Base-by-base conservation (phyloP, 495 filamentous ascomycete genomes). In the Xylaria curta region DNA sequence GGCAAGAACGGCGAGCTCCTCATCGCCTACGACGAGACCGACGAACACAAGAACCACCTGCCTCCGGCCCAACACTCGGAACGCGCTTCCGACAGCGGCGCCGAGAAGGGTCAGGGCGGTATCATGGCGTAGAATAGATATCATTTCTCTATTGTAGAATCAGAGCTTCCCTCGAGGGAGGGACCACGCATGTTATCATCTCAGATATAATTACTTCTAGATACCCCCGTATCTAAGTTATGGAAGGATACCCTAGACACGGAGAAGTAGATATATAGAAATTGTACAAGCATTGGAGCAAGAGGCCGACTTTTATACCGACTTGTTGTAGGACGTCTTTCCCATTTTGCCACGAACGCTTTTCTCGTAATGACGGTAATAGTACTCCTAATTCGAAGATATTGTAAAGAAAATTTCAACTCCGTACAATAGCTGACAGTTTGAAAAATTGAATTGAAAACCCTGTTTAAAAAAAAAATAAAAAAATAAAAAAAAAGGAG, bases 1-100 rank as follows among this genome's bases (percentile, higher is more conserved):
- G 91, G 90, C 68, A 89, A 89, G 82, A 86, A 91, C 54, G 92
- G 92, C 64, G 89, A 93, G 77, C 78, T 90, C 15, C 82, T 91
- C 51, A 88, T 90, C 75, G 83, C 87, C 61, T 90, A 91, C 80
- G 84, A 90, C 59, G 74, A 81, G 60, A 81, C 78, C 24, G 79
- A 81, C 9, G 81, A 81, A 26, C 78, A 81, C 64, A 79, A 76
- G 74, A 70, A 71, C 4, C 74, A 74, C 44, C 44, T 73, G 19
- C 53, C 46, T 24, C 44, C 70, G 13, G 49, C 53, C 1, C 66
- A 72, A 10, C 70, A 72, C 47, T 61, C 15, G 53, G 72, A 75
- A 51, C 44, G 49, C 33, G 62, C 44, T 6, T 77, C 75, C 0
- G 70, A 60, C 4, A 72, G 68, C 8, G 72, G 67, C 9, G 56